Conservation (phyloP, 768 basidiomycete genomes). For the Lyophyllum shimeji region DNA sequence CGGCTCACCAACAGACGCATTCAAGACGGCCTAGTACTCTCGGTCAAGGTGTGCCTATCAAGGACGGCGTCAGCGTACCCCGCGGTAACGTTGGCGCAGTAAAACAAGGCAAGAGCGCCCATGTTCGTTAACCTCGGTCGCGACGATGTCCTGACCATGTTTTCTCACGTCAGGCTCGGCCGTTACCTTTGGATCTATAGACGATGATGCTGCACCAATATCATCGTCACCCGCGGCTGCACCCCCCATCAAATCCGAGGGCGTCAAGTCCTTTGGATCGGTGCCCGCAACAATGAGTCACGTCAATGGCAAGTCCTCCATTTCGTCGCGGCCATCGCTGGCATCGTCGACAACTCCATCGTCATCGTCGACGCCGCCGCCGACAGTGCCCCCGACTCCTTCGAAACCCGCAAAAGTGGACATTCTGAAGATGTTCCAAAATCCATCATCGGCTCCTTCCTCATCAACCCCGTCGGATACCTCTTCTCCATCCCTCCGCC, state of each 20-base stretch:
- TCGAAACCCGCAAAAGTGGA: conserved; percentile 47
- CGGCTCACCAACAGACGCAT: conserved; percentile 56
- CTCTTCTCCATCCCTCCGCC: conserved; percentile 57
- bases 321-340: conserved; percentile 39
- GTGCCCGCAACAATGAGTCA: conserved; percentile 59
- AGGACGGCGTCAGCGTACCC: conserved; percentile 77
- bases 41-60: conserved; percentile 67
- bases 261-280: conserved; percentile 81
- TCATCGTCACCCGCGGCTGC: conserved; percentile 80
- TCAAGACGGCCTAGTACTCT: conserved; percentile 79
- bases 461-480: conserved; percentile 53
- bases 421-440: conserved; percentile 64
- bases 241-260: conserved; percentile 64
- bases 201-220: conserved; percentile 73
- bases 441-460: conserved; percentile 44
- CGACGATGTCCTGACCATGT: conserved; percentile 12
- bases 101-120: conserved; percentile 57
- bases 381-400: conserved; percentile 32
- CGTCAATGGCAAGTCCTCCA: conserved; percentile 62
- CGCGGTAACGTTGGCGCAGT: conserved; percentile 62
- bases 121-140: conserved; percentile 6
- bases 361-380: conserved; percentile 35
- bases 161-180: conserved; percentile 46
- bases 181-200: conserved; percentile 90
- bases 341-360: conserved; percentile 28